Evolutionary conservation across 2,329 filamentous ascomycete species (phyloP).

Genomic region (Diaporthe sp.): DNA sequence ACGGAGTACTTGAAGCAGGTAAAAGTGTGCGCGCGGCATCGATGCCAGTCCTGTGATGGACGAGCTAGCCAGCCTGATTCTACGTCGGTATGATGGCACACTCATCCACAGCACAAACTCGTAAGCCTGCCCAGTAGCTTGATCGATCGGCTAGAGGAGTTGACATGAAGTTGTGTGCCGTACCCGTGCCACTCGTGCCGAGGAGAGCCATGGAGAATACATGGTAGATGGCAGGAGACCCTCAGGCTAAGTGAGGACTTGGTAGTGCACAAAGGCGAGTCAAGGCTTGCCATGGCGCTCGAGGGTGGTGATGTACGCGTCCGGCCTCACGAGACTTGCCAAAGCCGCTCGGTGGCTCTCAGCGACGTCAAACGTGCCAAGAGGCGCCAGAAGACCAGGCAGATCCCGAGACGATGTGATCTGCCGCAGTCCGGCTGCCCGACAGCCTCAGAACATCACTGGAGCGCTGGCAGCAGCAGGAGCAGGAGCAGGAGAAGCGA

Average conservation of each 20-base stretch:
- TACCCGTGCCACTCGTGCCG: conserved; percentile 8
- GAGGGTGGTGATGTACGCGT: conserved; percentile 24
- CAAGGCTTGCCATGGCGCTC: conserved; percentile 27
- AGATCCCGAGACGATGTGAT: conserved; percentile 27
- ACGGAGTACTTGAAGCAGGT: background rate
- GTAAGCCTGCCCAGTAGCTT: background rate
- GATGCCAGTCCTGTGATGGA: background rate
- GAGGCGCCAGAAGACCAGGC: conserved; percentile 27
- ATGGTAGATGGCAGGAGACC: conserved; percentile 9
- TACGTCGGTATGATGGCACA: conserved; percentile 12
- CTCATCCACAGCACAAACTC: background rate
- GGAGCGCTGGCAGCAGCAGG: background rate
- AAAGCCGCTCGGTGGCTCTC: conserved; percentile 21
- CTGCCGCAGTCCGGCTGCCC: conserved; percentile 23
- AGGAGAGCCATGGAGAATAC: background rate
- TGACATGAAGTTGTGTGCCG: conserved; percentile 6
- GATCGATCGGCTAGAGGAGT: background rate
- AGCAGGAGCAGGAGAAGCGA: conserved; percentile 17
- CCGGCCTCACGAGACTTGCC: conserved; percentile 20
- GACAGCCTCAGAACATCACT: background rate
- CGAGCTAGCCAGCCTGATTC: conserved; percentile 10
- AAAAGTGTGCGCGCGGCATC: conserved; percentile 18
- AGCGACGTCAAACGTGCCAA: conserved; percentile 40
- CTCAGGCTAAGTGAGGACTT: background rate
- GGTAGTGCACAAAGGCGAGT: conserved; percentile 3